Base-by-base conservation (phyloP, 129 eudicot species). In the Oenanthe sinensis region DNA sequence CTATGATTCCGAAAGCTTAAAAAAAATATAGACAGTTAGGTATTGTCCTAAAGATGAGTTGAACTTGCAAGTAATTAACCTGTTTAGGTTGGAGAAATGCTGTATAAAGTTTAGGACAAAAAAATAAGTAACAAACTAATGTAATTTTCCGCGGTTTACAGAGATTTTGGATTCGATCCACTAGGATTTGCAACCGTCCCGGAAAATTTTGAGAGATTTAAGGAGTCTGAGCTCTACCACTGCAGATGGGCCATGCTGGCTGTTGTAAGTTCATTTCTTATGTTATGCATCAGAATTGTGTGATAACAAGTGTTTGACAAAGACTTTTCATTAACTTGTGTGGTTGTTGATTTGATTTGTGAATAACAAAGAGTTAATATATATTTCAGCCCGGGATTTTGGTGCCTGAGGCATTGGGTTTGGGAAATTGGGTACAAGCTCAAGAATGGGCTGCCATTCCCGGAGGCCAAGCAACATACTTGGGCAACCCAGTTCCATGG, bases 211-310 rank as follows among this genome's bases (percentile, higher is more conserved):
- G 97, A 95, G 85, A 88, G 99, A 79, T 95, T 84, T 84, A 95
- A 95, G 82, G 99, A 95, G 81, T 91, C 97, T 24, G 99, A 95
- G 82, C 88, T 95, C 83, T 78, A 78, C 77, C 99, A 95, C 87
- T 95, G 99, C 90, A 87, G 99, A 90, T 95, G 99, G 99, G 99
- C 99, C 50, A 95, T 95, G 99, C 93, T 95, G 77, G 96, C 99
- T 73, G 96, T 95, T 60, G 99, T 95, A 88, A 90, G 92, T 82
- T 80, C 17, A 71, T 62, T 33, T 62, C 20, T 10, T 65, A 28
- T 1, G 6, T 37, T 2, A 69, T 69, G 74, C n/a, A 69, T 37
- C 11, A 2, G 22, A 15, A 15, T 14, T 67, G 7, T 67, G 7
- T 3, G 22, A 52, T 8, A 19, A 52, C 5, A 24, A 22, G 65